These are phyloP conservation scores for Hemisphaericaspora xylanilytica DNA, from an alignment of 1,139 yeast genomes.

Conservation along the genomic window DNA sequence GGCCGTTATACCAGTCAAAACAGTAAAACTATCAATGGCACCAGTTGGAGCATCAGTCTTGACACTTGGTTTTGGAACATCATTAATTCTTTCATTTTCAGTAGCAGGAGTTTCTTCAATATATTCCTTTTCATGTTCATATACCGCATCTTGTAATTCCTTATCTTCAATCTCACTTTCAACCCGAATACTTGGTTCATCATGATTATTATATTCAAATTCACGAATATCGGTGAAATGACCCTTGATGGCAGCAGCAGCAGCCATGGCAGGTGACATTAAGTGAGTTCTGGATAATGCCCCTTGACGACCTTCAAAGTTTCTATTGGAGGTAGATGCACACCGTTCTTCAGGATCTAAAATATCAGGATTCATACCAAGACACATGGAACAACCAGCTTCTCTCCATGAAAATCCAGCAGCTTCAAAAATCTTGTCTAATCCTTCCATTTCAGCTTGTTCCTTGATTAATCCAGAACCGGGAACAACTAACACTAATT, in stretches of 20 bases:
- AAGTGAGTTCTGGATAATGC: conserved; percentile 94
- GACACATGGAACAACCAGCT: conserved; percentile 99
- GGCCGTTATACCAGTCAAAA: conserved; percentile 83
- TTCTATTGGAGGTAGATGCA: conserved; percentile 97
- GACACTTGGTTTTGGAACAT: conserved; percentile 44
- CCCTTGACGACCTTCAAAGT: conserved; percentile 99
- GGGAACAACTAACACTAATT: conserved; percentile 88
- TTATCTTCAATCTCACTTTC: conserved; percentile 52
- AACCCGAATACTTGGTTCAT: conserved; percentile 60
- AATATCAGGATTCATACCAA: conserved; percentile 99
- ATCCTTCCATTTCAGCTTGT: conserved; percentile 93
- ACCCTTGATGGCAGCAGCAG: conserved; percentile 95
- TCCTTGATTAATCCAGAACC: conserved; percentile 93
- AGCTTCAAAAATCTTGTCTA: conserved; percentile 81
- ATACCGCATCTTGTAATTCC: conserved; percentile 65
- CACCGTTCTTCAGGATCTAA: conserved; percentile 93
- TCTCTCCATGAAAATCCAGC: conserved; percentile 99
- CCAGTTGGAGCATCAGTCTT: conserved; percentile 22
- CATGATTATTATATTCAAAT: conserved; percentile 58
- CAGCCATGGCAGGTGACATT: conserved; percentile 99
- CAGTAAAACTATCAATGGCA: conserved; percentile 75
- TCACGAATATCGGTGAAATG: conserved; percentile 89
- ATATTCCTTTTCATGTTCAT: conserved; percentile 66
- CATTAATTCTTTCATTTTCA: conserved; percentile 52
- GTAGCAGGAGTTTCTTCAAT: conserved; percentile 33